Evolutionary conservation across 164 flowering plant species (phyloP).

Genomic region (Magnolia changhungtana): DNA sequence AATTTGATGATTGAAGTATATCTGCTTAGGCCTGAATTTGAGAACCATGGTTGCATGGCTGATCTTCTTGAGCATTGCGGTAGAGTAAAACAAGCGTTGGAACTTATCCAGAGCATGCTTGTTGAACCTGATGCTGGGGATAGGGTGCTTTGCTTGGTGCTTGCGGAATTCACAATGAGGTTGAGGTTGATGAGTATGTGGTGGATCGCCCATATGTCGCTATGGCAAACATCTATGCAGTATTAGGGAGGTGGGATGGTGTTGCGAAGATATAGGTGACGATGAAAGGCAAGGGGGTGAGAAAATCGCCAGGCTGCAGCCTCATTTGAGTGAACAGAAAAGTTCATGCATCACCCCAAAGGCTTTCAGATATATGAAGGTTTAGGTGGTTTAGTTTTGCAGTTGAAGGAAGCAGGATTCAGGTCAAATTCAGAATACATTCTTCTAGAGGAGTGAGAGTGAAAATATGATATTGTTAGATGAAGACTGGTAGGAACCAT

Average conservation of each 20-base stretch:
- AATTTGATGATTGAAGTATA: slow-evolving; percentile 39
- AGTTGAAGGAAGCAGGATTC: slow-evolving; percentile 24
- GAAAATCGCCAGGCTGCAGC: slow-evolving; percentile 50
- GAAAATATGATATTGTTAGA: background rate
- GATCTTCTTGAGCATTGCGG: slow-evolving; percentile 62
- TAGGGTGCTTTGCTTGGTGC: slow-evolving; percentile 60
- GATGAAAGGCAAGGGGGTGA: slow-evolving; percentile 45
- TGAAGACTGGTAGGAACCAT: too few relatives aligned
- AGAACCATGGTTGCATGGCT: slow-evolving; percentile 58
- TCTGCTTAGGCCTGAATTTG: slow-evolving; percentile 37
- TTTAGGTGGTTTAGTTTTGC: slow-evolving; percentile 38
- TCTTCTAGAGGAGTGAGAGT: slow-evolving; percentile 3
- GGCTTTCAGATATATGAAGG: slow-evolving; percentile 27
- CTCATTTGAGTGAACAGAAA: slow-evolving; percentile 40
- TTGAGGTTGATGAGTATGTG: slow-evolving; percentile 42
- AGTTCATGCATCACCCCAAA: slow-evolving; percentile 32
- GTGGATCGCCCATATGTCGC: slow-evolving; percentile 48
- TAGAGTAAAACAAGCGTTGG: slow-evolving; percentile 48
- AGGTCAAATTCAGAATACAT: background rate
- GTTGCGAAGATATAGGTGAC: slow-evolving; percentile 35
- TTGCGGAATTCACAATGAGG: slow-evolving; percentile 46
- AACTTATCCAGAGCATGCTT: slow-evolving; percentile 46
- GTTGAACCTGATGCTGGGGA: slow-evolving; percentile 48
- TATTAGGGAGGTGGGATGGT: slow-evolving; percentile 45
- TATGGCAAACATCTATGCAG: slow-evolving; percentile 66